phyloP scores from a whole-genome alignment of 805 yeast genomes.

The Wickerhamiella domercqiae region DNA sequence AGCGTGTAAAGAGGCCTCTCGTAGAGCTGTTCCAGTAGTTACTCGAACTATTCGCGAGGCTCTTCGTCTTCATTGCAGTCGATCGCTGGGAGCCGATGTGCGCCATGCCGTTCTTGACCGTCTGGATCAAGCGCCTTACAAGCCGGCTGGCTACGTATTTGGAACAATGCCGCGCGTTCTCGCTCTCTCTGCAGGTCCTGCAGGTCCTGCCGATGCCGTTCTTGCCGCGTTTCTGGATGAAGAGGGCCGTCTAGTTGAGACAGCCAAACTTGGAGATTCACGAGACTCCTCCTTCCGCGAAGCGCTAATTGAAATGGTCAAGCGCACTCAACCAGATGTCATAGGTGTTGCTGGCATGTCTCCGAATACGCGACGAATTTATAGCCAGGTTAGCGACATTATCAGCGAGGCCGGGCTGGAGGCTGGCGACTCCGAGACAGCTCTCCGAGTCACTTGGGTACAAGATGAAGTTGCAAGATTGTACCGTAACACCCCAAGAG shows the following conservation, averaged over 20 bases:
- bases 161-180: conserved; percentile 80
- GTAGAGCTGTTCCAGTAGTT: conserved; percentile 49
- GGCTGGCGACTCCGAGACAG: conserved; percentile 23
- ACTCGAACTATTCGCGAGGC: conserved; percentile 70
- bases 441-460: conserved; percentile 60
- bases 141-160: conserved; percentile 58
- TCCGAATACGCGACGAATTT: conserved; percentile 50
- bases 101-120: conserved; percentile 54
- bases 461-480: conserved; percentile 88
- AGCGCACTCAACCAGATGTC: conserved; percentile 67
- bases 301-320: conserved; percentile 44
- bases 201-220: conserved; percentile 70
- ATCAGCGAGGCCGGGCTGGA: conserved; percentile 35
- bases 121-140: conserved; percentile 86
- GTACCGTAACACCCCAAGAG: conserved; percentile 65
- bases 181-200: conserved; percentile 75
- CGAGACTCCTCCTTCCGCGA: conserved; percentile 49
- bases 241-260: conserved; percentile 62
- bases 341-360: conserved; percentile 84
- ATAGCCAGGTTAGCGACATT: conserved; percentile 36
- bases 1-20: conserved; percentile 45
- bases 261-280: conserved; percentile 64
- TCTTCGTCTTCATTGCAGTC: conserved; percentile 59
- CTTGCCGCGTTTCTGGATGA: conserved; percentile 68
- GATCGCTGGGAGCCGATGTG: conserved; percentile 49